Conservation (phyloP, 768 basidiomycete species). For the Suillus tomentosus region DNA sequence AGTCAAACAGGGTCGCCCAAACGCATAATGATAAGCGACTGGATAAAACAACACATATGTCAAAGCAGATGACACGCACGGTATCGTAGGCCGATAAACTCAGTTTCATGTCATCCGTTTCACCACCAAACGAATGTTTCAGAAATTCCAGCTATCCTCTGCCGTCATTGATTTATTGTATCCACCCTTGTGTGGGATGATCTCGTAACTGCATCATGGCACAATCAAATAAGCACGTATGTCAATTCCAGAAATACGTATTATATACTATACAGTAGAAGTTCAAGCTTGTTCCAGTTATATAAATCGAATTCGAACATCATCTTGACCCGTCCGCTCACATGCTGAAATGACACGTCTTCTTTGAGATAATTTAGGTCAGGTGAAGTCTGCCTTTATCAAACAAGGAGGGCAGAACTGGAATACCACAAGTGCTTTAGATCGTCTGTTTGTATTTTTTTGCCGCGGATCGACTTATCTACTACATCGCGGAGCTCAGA, state of each 20-base stretch:
- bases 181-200: constrained; percentile 77
- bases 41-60: not conserved
- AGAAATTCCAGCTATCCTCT: constrained; percentile 63
- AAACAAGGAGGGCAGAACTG: constrained; percentile 72
- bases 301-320: constrained; percentile 49
- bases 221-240: constrained; percentile 59
- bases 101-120: not conserved
- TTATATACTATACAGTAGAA: not conserved
- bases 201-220: constrained; percentile 59
- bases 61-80: not conserved
- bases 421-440: constrained; percentile 41
- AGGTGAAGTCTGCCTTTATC: constrained; percentile 73
- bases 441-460: not conserved
- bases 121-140: constrained; percentile 8
- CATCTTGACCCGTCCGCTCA: constrained; percentile 51
- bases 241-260: constrained; percentile 42
- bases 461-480: not conserved
- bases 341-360: constrained; percentile 60
- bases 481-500: constrained; percentile 45
- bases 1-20: not conserved
- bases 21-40: not conserved
- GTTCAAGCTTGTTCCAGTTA: constrained; percentile 69
- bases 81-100: constrained; percentile 32
- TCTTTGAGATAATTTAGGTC: constrained; percentile 68
- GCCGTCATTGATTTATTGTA: constrained; percentile 60